phyloP scores from a whole-genome alignment of 768 basidiomycete species.

The Russula sp. region DNA sequence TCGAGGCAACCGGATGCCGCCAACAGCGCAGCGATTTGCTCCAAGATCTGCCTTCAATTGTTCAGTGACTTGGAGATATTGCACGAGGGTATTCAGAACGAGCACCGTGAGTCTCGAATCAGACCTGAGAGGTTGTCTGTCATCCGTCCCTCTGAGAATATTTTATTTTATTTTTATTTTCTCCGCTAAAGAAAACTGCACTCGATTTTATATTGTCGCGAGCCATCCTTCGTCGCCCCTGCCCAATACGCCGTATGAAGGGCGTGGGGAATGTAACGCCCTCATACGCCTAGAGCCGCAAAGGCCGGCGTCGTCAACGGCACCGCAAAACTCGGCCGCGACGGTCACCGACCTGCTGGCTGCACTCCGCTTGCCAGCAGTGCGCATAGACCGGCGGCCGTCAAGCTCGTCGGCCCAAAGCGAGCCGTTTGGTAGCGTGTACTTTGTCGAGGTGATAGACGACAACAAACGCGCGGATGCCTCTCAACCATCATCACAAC shows the following conservation, averaged over 20 bases:
- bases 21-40: conserved; percentile 69
- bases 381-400: conserved; percentile 63
- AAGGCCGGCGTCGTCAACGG: neutral
- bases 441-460: conserved; percentile 56
- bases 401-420: conserved; percentile 30
- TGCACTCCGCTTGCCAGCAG: conserved; percentile 39
- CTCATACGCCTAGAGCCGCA: conserved; percentile 35
- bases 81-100: conserved; percentile 58
- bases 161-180: neutral
- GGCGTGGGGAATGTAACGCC: conserved; percentile 29
- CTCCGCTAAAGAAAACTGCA: conserved; percentile 48
- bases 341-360: conserved; percentile 30
- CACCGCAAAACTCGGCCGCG: conserved; percentile 12
- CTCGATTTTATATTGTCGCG: conserved; percentile 61
- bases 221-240: conserved; percentile 31
- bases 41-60: conserved; percentile 51
- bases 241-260: conserved; percentile 23
- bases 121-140: neutral
- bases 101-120: conserved; percentile 35
- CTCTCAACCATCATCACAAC: neutral
- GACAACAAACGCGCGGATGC: conserved; percentile 3
- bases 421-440: conserved; percentile 50
- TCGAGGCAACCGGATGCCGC: conserved; percentile 37
- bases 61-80: conserved; percentile 61
- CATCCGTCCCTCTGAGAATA: neutral